phyloP scores from a whole-genome alignment of 805 yeast species.

The Lachancea sp. region DNA sequence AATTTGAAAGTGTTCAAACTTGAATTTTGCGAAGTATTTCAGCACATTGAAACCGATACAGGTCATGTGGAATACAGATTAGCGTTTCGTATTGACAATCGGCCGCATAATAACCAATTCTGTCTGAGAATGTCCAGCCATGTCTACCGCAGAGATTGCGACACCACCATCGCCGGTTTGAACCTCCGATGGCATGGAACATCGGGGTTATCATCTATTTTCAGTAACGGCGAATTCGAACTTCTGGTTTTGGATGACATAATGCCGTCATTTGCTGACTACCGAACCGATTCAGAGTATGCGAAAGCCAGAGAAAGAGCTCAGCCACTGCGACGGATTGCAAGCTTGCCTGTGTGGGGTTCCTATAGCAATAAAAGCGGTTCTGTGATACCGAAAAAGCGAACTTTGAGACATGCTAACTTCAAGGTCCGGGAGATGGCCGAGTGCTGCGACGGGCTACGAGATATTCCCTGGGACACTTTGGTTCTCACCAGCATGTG shows the following conservation, averaged over 20 bases:
- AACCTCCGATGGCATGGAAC: constrained; percentile 38
- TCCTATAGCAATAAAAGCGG: constrained; percentile 25
- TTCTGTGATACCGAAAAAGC: constrained; percentile 24
- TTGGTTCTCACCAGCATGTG: constrained; percentile 31
- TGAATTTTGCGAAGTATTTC: constrained; percentile 32
- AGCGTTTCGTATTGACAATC: constrained; percentile 24
- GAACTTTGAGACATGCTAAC: constrained; percentile 23
- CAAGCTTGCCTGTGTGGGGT: constrained; percentile 28
- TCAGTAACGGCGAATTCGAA: constrained; percentile 33
- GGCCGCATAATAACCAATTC: constrained; percentile 17
- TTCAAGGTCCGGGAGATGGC: constrained; percentile 21
- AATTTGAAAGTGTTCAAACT: constrained; percentile 19
- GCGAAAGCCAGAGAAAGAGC: constrained; percentile 9
- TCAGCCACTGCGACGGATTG: constrained; percentile 17
- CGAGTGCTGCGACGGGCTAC: constrained; percentile 2
- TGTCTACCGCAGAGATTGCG: constrained; percentile 30
- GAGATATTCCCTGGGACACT: constrained; percentile 25
- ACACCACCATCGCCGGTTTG: constrained; percentile 28
- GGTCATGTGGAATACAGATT: constrained; percentile 30
- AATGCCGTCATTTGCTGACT: constrained; percentile 30
- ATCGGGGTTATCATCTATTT: constrained; percentile 32
- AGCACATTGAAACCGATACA: constrained; percentile 18
- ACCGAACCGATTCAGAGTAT: constrained; percentile 14
- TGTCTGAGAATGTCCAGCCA: constrained; percentile 30
- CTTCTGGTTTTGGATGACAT: constrained; percentile 32